Evolutionary conservation across 2,329 filamentous ascomycete genomes (phyloP).

Genomic region (Ceratocystis lukuohia): DNA sequence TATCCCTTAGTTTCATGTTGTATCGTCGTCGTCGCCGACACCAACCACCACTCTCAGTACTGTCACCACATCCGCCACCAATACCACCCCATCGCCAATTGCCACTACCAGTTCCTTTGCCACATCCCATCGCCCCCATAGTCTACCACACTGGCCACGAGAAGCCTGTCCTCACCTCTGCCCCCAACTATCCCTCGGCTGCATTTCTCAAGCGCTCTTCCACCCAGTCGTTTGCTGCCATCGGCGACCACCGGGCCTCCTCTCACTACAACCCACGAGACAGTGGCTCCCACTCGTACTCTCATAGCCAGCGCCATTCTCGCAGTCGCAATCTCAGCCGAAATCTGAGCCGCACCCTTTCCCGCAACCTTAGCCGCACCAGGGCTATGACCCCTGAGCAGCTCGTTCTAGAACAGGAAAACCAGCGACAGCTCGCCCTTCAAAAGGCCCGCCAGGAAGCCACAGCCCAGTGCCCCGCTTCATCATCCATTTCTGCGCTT

Average conservation of each 20-base stretch:
- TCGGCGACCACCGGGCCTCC: not conserved
- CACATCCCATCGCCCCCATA: not conserved
- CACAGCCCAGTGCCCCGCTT: not conserved
- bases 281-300: slow-evolving; percentile 1
- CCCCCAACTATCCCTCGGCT: slow-evolving; percentile 3
- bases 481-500: not conserved
- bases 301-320: slow-evolving; percentile 3
- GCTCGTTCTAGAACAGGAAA: slow-evolving; percentile 7
- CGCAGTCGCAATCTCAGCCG: slow-evolving; percentile 5
- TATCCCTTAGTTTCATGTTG: slow-evolving; percentile 12
- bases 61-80: not conserved
- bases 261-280: not conserved
- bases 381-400: slow-evolving; percentile 3
- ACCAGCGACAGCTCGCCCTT: slow-evolving; percentile 13
- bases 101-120: not conserved
- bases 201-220: slow-evolving; percentile 12
- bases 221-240: not conserved
- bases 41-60: slow-evolving; percentile 1
- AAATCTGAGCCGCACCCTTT: not conserved
- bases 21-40: slow-evolving; percentile 10
- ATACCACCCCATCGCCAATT: not conserved
- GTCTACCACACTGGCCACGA: not conserved
- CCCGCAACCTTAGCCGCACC: slow-evolving; percentile 5
- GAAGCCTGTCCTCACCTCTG: slow-evolving; percentile 6
- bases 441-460: slow-evolving; percentile 12